Evolutionary conservation across 208 protist species (phyloP).

Genomic region (Blechomonas ayalai): DNA sequence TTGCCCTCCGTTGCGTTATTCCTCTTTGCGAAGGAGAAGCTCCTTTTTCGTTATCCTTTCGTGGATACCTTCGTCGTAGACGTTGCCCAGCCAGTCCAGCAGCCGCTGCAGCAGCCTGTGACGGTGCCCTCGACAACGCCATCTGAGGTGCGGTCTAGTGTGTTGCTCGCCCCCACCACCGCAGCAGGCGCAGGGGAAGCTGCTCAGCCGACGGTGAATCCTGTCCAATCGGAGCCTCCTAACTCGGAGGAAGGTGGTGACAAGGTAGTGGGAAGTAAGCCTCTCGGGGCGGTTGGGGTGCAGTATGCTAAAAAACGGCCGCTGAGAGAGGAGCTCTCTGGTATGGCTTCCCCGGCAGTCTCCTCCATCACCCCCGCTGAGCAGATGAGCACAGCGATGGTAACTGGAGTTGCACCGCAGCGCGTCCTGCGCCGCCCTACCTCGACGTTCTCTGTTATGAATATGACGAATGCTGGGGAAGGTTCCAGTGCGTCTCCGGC

Average conservation of each 20-base stretch:
- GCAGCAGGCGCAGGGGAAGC: background rate
- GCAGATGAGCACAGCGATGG: background rate
- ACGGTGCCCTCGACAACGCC: conserved; percentile 1
- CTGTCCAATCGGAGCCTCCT: no score
- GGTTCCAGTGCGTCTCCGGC: no score
- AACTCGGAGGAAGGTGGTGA: no score
- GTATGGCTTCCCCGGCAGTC: no score
- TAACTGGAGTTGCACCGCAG: conserved; percentile 21
- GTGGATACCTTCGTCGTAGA: conserved; percentile 61
- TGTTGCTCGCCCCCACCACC: no score
- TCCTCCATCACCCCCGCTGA: no score
- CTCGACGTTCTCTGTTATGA: conserved; percentile 11
- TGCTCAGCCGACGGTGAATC: background rate
- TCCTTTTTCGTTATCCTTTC: conserved; percentile 75
- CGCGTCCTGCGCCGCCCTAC: conserved; percentile 23
- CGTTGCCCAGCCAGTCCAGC: conserved; percentile 6
- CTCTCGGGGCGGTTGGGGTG: no score
- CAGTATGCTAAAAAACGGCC: no score
- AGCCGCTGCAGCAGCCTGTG: background rate
- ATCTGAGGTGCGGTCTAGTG: no score
- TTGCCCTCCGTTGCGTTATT: conserved; percentile 68
- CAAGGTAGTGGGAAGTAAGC: no score
- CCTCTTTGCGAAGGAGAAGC: conserved; percentile 68
- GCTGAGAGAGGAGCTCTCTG: no score
- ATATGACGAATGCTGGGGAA: background rate